Evolutionary conservation across 2,329 filamentous ascomycete genomes (phyloP), one percentile per base, ranked within the genome.

Genomic region (Didymella segeticola): DNA sequence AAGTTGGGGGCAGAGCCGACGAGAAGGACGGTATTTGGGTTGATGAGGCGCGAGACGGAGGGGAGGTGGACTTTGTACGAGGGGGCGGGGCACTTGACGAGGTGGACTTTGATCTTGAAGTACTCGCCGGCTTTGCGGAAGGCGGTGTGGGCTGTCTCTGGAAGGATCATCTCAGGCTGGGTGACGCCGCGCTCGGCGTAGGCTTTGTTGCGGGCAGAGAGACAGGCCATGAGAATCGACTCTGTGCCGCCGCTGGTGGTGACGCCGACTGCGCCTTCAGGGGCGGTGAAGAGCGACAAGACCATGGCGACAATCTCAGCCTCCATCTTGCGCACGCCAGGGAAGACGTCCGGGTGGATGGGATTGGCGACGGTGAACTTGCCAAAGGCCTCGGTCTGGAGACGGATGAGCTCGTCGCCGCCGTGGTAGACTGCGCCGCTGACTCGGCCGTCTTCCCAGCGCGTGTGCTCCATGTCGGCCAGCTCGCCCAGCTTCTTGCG

Each of bases 261-360:
- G 9, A 95, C 91, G 58, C 95, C 95, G 5, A 90, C 93, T 25
- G 88, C 91, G 50, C 86, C 88, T n/a, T 86, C 80, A 3, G 95
- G 95, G 8, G 89, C 92, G 75, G 96, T 91, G 81, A 97, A 99
- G 74, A 99, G 79, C 37, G 85, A 84, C 57, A 96, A 80, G 25
- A 86, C 92, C 93, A 99, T 99, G 62, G 93, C 89, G 46, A 99
- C 95, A 57, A 99, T 82, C 79, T 99, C 95, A 37, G 95, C 93
- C 80, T 99, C 95, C 95, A 99, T 99, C 84, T 99, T 99, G 68
- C 95, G 83, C 46, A 99, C 93, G 23, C 93, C 95, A 14, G 95
- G 95, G 78, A 99, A 99, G 36, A 99, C 93, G 77, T 99, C 95
- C 6, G 95, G 95, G 75, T 99, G 95, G 64, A 99, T 95, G 3